A percentile compares a stretch with the other conserved stretches of the same genome.
These are phyloP conservation scores for Nyctanthes arbortristis DNA, from an alignment of 257 asterid species.

Conservation along the genomic window DNA sequence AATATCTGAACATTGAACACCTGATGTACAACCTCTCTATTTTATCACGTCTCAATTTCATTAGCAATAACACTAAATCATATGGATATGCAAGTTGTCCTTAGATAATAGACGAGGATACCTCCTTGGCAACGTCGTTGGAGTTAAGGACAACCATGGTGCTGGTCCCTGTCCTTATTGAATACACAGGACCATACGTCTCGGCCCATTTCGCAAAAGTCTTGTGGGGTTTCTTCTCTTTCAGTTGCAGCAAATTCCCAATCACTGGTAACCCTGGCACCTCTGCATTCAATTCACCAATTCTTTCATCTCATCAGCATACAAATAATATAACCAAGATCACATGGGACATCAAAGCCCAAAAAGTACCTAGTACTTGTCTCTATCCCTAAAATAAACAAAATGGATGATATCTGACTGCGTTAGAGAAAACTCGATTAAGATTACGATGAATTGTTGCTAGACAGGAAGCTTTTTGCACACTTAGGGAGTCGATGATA, in stretches of 20 bases:
- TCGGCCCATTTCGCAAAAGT: conserved; percentile 89
- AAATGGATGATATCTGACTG: background rate
- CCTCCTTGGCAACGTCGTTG: conserved; percentile 80
- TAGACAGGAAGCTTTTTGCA: too few relatives aligned
- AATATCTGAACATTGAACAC: background rate
- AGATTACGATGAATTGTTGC: too few relatives aligned
- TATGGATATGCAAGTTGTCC: too few relatives aligned
- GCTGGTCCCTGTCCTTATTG: conserved; percentile 70
- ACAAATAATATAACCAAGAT: background rate
- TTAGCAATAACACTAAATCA: too few relatives aligned
- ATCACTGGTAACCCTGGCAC: conserved; percentile 76
- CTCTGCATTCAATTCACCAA: conserved; percentile 49
- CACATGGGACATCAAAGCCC: background rate
- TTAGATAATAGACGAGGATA: too few relatives aligned
- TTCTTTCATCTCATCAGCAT: background rate
- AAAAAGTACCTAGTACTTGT: background rate
- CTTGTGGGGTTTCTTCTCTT: conserved; percentile 86
- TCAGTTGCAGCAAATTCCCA: conserved; percentile 80
- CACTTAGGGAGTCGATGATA: too few relatives aligned
- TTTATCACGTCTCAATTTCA: too few relatives aligned
- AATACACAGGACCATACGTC: conserved; percentile 74
- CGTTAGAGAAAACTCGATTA: too few relatives aligned
- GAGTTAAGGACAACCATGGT: conserved; percentile 69
- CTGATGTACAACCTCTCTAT: too few relatives aligned
- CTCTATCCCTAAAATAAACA: too few relatives aligned